Base-by-base conservation (phyloP, 2,329 filamentous ascomycete species). In the Aureobasidium sp. region DNA sequence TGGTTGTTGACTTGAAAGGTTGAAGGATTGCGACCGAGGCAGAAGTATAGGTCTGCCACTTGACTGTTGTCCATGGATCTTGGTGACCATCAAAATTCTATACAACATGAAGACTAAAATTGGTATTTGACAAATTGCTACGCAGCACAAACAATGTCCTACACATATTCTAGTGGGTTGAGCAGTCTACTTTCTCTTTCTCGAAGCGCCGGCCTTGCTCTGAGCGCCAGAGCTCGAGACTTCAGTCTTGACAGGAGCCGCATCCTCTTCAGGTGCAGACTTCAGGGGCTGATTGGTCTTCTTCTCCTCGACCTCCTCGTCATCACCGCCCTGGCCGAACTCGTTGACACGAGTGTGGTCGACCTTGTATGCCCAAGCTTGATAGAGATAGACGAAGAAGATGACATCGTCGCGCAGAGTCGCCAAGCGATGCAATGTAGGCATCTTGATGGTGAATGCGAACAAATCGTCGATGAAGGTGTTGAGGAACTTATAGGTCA, bases 391-490 rank as follows among this genome's bases (percentile, higher is more conserved):
- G 63, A 99, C 82, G 73, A 99, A 99, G 82, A 99, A 99, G 72
- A 99, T 97, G 67, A 99, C 82, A 71, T 99, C 94, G 73, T 99
- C 94, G 64, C 94, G 84, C 66, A 99, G 83, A 0, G 94, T 97
- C 0, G 94, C 91, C 56, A 99, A 80, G 17, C 94, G 86, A 76
- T 99, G 94, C 57, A 99, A 81, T 65, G 92, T 85, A 0, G 94
- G 94, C 94, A 99, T 99, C 79, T 97, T 97, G 80, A 99, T 97
- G 42, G 94, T 99, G 71, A 97, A 99, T 2, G 94, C 94, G 72
- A 99, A 99, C 36, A 99, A 81, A 72, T 99, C 94, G 76, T 99
- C 94, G 74, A 99, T 97, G 75, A 99, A 99, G 5, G 94, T 97
- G 79, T 97, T 97, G 67, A 97, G 80, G 77, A 96, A 96, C 79